Evolutionary conservation across 805 yeast genomes (phyloP), one percentile per base, ranked within the genome.

Genomic region (Kodamaea leandrae): DNA sequence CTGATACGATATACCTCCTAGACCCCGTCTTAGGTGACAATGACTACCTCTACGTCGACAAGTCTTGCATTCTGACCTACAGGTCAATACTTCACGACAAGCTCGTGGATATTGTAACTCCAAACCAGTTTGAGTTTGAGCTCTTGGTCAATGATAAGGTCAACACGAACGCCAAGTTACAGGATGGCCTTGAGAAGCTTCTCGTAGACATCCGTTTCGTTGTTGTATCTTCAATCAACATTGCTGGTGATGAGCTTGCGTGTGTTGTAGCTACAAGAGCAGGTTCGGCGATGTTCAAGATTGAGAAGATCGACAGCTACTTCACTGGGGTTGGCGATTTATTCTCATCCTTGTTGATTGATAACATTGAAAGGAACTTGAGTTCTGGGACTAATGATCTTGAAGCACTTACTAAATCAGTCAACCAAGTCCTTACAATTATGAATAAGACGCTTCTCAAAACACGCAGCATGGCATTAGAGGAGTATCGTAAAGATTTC

Each of bases 321-420:
- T 91, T 90, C 63, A 87, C 96, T 0, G 98, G 98, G 1, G 96
- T 93, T 0, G 98, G 98, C 5, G 98, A 90, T 54, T 62, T 90
- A 30, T 90, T 91, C 52, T 82, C 96, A 0, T 91, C 96, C 0
- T 60, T 90, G 28, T 59, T 89, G 23, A 51, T 86, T 4, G 95
- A 84, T 58, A 74, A 86, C 49, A 64, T 82, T 20, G 66, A 61
- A 50, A 14, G 20, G n/a, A 39, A 39, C 25, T 6, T 27, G n/a
- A 26, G 28, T 4, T 58, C 57, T 1, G 53, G 51, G 26, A 34
- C 38, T 3, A 43, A 45, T 13, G 41, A 45, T 20, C 47, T 55
- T 34, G 53, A 41, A 4, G 48, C 48, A 43, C 58, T 45, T 46
- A 50, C 39, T 41, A 25, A 49, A 45, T 65, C 80, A 1, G 79